Evolutionary conservation across 371 early-diverging fungal species (phyloP).

Genomic region (Rhizopus stolonifer): DNA sequence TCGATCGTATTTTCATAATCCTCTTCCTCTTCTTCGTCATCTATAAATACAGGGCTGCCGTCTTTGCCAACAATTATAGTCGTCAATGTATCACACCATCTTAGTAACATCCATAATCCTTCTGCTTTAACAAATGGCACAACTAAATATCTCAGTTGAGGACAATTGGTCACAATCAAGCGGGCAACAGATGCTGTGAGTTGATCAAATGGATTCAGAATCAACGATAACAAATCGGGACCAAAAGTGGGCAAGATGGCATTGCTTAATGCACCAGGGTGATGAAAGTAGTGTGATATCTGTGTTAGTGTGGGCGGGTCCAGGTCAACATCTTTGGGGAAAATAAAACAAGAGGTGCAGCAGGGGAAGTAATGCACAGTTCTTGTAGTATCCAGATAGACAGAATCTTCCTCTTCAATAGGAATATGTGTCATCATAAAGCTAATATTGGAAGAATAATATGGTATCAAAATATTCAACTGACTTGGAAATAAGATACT

Average conservation of each 20-base stretch:
- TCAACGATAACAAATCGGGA: conserved; percentile 35
- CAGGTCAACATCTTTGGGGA: conserved; percentile 27
- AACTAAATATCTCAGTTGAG: conserved; percentile 36
- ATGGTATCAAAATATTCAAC: conserved; percentile 7
- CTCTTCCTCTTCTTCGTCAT: conserved; percentile 25
- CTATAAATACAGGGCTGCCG: conserved; percentile 10
- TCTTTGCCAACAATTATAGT: conserved; percentile 39
- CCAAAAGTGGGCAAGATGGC: conserved; percentile 50
- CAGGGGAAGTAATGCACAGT: conserved; percentile 25
- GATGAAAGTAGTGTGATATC: conserved; percentile 46
- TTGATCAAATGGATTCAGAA: conserved; percentile 40
- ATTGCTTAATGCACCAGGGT: conserved; percentile 44
- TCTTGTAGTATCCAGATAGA: conserved; percentile 1
- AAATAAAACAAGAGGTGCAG: conserved; percentile 39
- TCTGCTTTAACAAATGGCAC: conserved; percentile 45
- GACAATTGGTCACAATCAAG: conserved; percentile 39
- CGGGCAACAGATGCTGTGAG: conserved; percentile 35
- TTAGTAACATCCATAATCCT: conserved; percentile 46
- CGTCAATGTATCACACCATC: conserved; percentile 42
- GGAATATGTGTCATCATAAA: conserved; percentile 43
- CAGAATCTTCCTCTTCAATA: background rate
- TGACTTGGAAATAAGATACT: conserved; percentile 24
- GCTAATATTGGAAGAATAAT: conserved; percentile 6
- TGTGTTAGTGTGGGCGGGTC: conserved; percentile 31
- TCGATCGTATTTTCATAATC: conserved; percentile 4